These are phyloP conservation scores for Myxozyma nipponensis DNA, from an alignment of 805 yeast genomes.

Conservation along the genomic window DNA sequence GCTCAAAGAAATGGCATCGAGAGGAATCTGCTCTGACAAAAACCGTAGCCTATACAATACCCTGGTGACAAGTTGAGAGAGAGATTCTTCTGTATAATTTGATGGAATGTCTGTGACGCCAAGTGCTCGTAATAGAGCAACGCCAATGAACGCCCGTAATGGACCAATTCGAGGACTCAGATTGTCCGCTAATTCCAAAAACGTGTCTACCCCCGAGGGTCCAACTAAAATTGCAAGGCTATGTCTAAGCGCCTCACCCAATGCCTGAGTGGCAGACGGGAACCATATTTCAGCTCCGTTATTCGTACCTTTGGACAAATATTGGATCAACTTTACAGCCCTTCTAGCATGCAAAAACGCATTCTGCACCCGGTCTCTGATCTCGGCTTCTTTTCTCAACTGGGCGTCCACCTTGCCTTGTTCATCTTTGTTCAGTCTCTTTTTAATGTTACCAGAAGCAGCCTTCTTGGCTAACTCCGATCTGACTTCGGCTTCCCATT, in stretches of 20 bases:
- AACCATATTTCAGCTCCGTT: conserved; percentile 72
- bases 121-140: conserved; percentile 61
- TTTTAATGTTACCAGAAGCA: conserved; percentile 30
- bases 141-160: conserved; percentile 56
- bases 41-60: conserved; percentile 73
- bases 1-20: conserved; percentile 64
- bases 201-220: conserved; percentile 46
- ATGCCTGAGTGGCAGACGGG: conserved; percentile 53
- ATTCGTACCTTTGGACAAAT: conserved; percentile 54
- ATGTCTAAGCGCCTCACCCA: conserved; percentile 47
- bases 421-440: conserved; percentile 75
- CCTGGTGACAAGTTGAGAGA: conserved; percentile 55
- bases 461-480: conserved; percentile 54
- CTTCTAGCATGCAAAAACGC: conserved; percentile 44
- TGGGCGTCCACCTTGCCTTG: conserved; percentile 59
- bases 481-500: conserved; percentile 86
- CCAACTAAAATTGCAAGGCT: conserved; percentile 43
- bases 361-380: conserved; percentile 48
- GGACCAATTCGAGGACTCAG: conserved; percentile 51
- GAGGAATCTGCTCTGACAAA: conserved; percentile 64
- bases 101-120: conserved; percentile 40
- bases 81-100: conserved; percentile 48
- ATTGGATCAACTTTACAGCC: conserved; percentile 50
- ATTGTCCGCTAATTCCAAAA: conserved; percentile 52
- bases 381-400: conserved; percentile 54